A percentile compares a stretch with the other conserved stretches of the same genome.
Conservation (phyloP, 2,329 filamentous ascomycete genomes). For the Ophiocordyceps camponoti-floridani region DNA sequence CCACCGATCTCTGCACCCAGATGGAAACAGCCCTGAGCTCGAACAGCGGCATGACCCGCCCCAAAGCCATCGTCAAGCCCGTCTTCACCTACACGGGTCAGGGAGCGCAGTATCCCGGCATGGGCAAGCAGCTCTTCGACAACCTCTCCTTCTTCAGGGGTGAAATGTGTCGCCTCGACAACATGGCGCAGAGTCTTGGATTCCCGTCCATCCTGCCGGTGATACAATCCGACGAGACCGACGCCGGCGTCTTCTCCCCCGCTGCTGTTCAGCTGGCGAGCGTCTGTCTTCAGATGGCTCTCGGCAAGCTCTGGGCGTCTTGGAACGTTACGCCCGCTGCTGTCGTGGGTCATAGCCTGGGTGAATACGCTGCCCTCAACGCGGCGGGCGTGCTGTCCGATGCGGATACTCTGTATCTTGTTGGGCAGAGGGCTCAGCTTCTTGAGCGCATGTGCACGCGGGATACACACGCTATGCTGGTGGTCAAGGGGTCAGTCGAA, state of each 20-base stretch:
- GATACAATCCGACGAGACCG: constrained; percentile 17
- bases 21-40: neutral
- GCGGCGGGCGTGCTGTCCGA: constrained; percentile 40
- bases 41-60: neutral
- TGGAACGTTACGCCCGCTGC: constrained; percentile 21
- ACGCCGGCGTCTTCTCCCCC: constrained; percentile 2
- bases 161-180: constrained; percentile 12
- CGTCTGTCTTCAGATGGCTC: constrained; percentile 18
- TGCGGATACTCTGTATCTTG: constrained; percentile 40
- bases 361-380: constrained; percentile 44
- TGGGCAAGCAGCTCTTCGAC: constrained; percentile 13
- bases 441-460: constrained; percentile 32
- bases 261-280: constrained; percentile 16
- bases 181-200: constrained; percentile 9
- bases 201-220: constrained; percentile 19
- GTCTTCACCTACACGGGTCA: constrained; percentile 24
- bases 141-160: constrained; percentile 11
- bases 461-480: constrained; percentile 13
- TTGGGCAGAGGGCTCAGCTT: constrained; percentile 37
- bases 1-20: neutral
- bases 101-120: constrained; percentile 12
- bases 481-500: constrained; percentile 8
- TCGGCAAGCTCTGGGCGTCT: constrained; percentile 18
- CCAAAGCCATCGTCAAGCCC: constrained; percentile 3
- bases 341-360: constrained; percentile 32